phyloP scores from a whole-genome alignment of 805 yeast genomes.

The Candida ulmi region DNA sequence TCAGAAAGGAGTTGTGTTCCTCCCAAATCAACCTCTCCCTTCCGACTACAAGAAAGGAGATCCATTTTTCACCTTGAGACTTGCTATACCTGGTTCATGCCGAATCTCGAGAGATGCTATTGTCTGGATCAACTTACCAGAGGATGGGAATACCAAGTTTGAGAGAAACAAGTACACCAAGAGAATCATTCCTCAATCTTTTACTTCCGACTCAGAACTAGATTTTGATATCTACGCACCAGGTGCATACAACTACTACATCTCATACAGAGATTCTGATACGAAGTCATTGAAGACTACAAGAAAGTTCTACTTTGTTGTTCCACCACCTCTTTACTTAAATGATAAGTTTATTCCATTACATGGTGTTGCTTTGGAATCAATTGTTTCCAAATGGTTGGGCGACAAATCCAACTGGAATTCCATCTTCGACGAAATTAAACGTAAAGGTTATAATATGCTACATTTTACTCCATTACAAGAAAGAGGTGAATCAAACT shows the following conservation, averaged over 20 bases:
- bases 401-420: conserved; percentile 70
- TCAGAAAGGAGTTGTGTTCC: conserved; percentile 32
- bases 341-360: conserved; percentile 56
- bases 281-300: conserved; percentile 40
- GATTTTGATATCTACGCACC: conserved; percentile 60
- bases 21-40: conserved; percentile 35
- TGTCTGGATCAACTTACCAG: conserved; percentile 71
- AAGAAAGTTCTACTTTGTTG: conserved; percentile 64
- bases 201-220: conserved; percentile 58
- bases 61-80: conserved; percentile 43
- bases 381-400: conserved; percentile 89
- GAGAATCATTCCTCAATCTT: conserved; percentile 45
- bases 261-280: conserved; percentile 43
- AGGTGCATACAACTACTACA: conserved; percentile 75
- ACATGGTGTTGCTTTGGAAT: conserved; percentile 75
- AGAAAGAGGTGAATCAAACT: conserved; percentile 80
- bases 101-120: conserved; percentile 64
- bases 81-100: conserved; percentile 72
- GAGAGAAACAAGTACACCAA: conserved; percentile 52
- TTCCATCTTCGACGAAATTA: conserved; percentile 50
- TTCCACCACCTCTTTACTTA: conserved; percentile 67
- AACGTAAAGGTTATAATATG: conserved; percentile 86
- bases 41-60: conserved; percentile 31
- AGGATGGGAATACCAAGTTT: conserved; percentile 35
- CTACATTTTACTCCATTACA: conserved; percentile 94